A percentile compares a stretch with the other conserved stretches of the same genome.
Evolutionary conservation across 331 rosid genomes (phyloP).

Genomic region (Dryas integrifolia): DNA sequence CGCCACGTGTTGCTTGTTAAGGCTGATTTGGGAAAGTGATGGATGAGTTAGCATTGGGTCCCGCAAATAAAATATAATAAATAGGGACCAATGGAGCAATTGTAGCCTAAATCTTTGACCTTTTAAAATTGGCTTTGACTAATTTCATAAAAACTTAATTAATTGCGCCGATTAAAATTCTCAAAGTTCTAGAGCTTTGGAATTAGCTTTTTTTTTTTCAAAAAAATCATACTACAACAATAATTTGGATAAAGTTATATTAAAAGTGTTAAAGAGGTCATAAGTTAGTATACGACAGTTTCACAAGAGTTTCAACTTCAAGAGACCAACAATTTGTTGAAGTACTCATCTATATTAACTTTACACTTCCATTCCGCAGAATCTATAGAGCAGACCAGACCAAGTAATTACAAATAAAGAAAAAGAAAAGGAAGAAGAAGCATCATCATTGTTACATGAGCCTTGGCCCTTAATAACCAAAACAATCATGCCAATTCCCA

Average conservation of each 20-base stretch:
- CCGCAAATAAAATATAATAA: neutral
- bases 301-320: neutral
- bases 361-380: neutral
- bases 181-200: too few relatives aligned
- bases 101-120: constrained; percentile 9
- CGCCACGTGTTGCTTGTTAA: neutral
- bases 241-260: too few relatives aligned
- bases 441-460: neutral
- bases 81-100: neutral
- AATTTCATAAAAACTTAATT: too few relatives aligned
- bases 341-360: neutral
- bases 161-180: too few relatives aligned
- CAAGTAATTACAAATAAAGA: neutral
- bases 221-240: too few relatives aligned
- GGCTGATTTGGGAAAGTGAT: neutral
- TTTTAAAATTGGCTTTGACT: neutral
- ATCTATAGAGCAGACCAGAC: neutral
- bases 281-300: too few relatives aligned
- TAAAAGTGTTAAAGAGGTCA: too few relatives aligned
- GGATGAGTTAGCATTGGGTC: neutral
- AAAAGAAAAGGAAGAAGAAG: neutral
- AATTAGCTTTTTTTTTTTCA: too few relatives aligned
- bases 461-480: neutral
- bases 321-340: neutral
- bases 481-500: neutral